Evolutionary conservation across 2,329 filamentous ascomycete genomes (phyloP).

Genomic region (Didymella lethalis): DNA sequence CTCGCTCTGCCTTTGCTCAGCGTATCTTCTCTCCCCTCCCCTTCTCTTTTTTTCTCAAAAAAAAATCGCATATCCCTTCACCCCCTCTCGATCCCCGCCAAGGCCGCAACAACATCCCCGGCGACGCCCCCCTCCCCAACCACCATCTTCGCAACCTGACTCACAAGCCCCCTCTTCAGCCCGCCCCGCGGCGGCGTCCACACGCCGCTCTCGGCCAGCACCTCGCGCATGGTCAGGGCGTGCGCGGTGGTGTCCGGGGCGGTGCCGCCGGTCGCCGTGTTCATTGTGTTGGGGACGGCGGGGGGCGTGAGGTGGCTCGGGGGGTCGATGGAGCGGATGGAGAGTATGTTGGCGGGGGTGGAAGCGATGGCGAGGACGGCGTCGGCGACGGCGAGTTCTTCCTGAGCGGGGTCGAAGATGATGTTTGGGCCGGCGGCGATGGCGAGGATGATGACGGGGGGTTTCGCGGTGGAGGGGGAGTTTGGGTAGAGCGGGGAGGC

Average conservation of each 20-base stretch:
- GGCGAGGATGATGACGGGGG: constrained; percentile 89
- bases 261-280: constrained; percentile 54
- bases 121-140: constrained; percentile 80
- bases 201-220: constrained; percentile 70
- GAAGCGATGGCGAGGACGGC: constrained; percentile 86
- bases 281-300: constrained; percentile 58
- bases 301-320: constrained; percentile 59
- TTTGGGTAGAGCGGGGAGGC: constrained; percentile 78
- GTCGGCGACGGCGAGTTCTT: constrained; percentile 93
- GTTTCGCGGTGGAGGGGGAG: constrained; percentile 55
- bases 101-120: constrained; percentile 82
- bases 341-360: constrained; percentile 50
- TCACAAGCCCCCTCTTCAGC: constrained; percentile 75
- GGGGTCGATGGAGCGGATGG: constrained; percentile 59
- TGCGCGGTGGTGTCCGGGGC: constrained; percentile 50
- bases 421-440: constrained; percentile 86
- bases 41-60: no score
- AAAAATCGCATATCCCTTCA: background rate
- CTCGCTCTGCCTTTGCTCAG: no score
- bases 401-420: constrained; percentile 89
- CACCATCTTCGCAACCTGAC: constrained; percentile 77
- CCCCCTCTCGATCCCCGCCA: constrained; percentile 73
- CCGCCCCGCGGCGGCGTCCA: constrained; percentile 89
- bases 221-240: constrained; percentile 58
- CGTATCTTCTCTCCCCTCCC: no score